Conservation (phyloP, 2,329 filamentous ascomycete species). For the Pseudogymnoascus sp. region DNA sequence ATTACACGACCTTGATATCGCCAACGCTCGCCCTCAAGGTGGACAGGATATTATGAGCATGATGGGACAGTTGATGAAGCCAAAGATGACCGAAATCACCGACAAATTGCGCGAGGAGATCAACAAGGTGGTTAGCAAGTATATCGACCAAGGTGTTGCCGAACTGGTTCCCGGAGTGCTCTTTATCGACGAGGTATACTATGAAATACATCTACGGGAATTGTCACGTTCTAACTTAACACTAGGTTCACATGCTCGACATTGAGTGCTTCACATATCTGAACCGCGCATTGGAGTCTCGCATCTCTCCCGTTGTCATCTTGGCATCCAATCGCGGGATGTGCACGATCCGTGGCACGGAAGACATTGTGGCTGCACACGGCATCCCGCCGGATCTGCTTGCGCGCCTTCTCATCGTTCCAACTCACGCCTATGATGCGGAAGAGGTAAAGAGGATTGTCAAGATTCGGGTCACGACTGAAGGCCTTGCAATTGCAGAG, state of each 20-base stretch:
- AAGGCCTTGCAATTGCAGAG: conserved; percentile 71
- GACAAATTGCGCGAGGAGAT: conserved; percentile 94
- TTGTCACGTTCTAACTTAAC: not conserved
- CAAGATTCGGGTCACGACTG: conserved; percentile 71
- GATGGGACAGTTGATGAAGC: conserved; percentile 99
- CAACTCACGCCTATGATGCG: conserved; percentile 79
- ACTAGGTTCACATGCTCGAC: conserved; percentile 95
- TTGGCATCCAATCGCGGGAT: conserved; percentile 94
- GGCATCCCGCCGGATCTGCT: conserved; percentile 92
- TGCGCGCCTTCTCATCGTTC: conserved; percentile 88
- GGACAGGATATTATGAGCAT: conserved; percentile 99
- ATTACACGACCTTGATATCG: conserved; percentile 90
- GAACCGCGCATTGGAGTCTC: conserved; percentile 92
- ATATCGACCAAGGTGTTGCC: conserved; percentile 96
- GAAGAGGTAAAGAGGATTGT: conserved; percentile 93
- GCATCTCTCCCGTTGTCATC: conserved; percentile 93
- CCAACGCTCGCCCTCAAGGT: conserved; percentile 89
- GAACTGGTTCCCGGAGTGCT: conserved; percentile 96
- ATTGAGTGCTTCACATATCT: conserved; percentile 99
- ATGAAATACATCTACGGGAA: not conserved
- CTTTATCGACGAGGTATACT: conserved; percentile 89
- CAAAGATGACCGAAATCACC: conserved; percentile 98
- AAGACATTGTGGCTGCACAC: conserved; percentile 76
- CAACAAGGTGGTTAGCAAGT: conserved; percentile 98
- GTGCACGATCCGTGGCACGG: conserved; percentile 83